phyloP scores from a whole-genome alignment of 2,329 filamentous ascomycete species.

The Beauveria brongniartii region DNA sequence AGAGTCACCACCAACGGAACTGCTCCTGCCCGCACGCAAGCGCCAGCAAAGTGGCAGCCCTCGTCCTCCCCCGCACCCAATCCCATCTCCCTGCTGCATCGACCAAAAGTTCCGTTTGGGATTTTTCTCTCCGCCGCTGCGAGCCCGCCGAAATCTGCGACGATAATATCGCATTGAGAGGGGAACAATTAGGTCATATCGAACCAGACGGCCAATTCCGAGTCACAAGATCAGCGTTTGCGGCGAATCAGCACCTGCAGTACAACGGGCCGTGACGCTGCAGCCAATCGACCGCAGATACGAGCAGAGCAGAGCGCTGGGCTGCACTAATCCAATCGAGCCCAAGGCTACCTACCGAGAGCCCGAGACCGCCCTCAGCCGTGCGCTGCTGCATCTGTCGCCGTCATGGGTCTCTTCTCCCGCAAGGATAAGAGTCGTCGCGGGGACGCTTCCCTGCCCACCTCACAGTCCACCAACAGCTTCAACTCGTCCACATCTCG shows the following conservation, averaged over 20 bases:
- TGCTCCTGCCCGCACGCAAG: background rate
- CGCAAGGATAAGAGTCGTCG: constrained; percentile 44
- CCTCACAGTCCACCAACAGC: constrained; percentile 41
- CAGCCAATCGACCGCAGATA: constrained; percentile 6
- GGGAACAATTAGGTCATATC: background rate
- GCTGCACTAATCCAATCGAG: background rate
- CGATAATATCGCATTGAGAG: constrained; percentile 1
- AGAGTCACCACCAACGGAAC: background rate
- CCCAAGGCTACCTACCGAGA: background rate
- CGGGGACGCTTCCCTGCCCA: constrained; percentile 33
- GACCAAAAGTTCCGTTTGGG: background rate
- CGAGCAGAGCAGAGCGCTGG: background rate
- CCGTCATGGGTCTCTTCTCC: constrained; percentile 48
- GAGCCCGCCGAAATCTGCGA: background rate
- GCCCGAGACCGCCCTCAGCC: background rate
- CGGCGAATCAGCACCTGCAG: constrained; percentile 10
- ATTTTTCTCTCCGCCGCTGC: background rate
- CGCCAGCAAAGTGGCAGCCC: background rate
- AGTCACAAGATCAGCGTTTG: constrained; percentile 9
- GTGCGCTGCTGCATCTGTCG: background rate
- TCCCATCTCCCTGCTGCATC: background rate
- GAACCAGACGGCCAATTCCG: constrained; percentile 8
- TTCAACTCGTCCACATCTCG: constrained; percentile 44
- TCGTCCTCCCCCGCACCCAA: constrained; percentile 2
- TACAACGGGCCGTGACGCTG: constrained; percentile 4